Conservation (phyloP, 2,329 filamentous ascomycete species). For the Ceratocystis diversiconidia region DNA sequence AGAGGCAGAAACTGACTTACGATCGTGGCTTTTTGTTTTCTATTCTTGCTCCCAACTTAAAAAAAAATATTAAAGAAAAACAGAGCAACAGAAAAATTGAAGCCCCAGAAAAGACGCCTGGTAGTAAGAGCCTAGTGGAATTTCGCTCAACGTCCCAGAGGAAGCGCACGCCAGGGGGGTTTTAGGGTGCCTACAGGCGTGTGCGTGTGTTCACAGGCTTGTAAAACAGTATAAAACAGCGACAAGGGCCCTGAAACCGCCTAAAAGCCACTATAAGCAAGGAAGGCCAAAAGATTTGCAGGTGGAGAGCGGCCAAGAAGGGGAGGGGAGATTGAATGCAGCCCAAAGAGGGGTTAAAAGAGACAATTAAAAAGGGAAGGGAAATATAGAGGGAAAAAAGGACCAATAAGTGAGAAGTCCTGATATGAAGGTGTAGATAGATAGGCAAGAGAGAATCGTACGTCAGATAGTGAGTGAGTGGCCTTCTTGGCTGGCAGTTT, state of each 20-base stretch:
- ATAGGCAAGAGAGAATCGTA: no score
- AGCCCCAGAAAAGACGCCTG: background rate
- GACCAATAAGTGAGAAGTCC: no score
- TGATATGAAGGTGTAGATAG: no score
- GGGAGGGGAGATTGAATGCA: background rate
- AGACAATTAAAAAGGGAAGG: background rate
- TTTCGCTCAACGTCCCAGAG: no score
- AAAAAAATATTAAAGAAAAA: background rate
- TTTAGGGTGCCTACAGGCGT: no score
- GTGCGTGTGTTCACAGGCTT: no score
- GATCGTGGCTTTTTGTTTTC: background rate
- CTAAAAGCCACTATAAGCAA: background rate
- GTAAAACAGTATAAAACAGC: background rate
- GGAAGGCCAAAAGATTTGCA: background rate
- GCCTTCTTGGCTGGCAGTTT: no score
- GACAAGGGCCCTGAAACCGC: background rate
- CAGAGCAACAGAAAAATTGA: background rate
- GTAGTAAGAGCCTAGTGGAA: background rate
- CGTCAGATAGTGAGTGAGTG: no score
- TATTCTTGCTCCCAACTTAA: background rate
- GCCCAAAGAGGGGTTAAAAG: conserved; percentile 10
- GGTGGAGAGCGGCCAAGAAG: background rate
- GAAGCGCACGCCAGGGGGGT: no score
- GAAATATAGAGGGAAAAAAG: background rate
- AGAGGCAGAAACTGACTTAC: background rate